phyloP scores from a whole-genome alignment of 345 rosid genomes.

The Gossypium raimondii region DNA sequence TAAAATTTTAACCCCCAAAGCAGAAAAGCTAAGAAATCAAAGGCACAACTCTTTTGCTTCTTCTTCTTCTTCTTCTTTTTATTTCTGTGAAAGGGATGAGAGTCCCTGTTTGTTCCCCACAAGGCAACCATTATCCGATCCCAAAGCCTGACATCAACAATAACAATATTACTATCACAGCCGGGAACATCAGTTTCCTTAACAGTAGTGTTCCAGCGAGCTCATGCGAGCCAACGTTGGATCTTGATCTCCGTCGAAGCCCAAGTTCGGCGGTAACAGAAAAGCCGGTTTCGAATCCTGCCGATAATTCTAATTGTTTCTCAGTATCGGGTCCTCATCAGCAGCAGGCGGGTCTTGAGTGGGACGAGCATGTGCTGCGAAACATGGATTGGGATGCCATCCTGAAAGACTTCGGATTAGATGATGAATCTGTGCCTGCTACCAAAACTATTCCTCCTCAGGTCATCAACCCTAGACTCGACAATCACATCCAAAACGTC shows the following conservation, averaged over 20 bases:
- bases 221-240: conserved; percentile 67
- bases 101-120: conserved; percentile 15
- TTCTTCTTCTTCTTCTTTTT: background rate
- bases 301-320: conserved; percentile 7
- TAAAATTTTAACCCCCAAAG: background rate
- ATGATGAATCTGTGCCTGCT: conserved; percentile 50
- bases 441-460: conserved; percentile 18
- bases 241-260: conserved; percentile 63
- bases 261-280: conserved; percentile 35
- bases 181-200: conserved; percentile 14
- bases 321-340: background rate
- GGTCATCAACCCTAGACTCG: background rate
- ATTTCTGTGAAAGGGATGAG: conserved; percentile 13
- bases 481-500: conserved; percentile 21
- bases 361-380: conserved; percentile 65
- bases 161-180: conserved; percentile 7
- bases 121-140: conserved; percentile 19
- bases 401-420: conserved; percentile 69
- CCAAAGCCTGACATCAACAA: conserved; percentile 26
- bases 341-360: conserved; percentile 21
- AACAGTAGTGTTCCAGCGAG: conserved; percentile 7
- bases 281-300: conserved; percentile 24
- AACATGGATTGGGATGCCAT: conserved; percentile 83
- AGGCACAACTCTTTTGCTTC: background rate
- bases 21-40: background rate